Evolutionary conservation across 1,139 yeast species (phyloP), one percentile per base, ranked within the genome.

Genomic region (Geotrichum citri-aurantii): DNA sequence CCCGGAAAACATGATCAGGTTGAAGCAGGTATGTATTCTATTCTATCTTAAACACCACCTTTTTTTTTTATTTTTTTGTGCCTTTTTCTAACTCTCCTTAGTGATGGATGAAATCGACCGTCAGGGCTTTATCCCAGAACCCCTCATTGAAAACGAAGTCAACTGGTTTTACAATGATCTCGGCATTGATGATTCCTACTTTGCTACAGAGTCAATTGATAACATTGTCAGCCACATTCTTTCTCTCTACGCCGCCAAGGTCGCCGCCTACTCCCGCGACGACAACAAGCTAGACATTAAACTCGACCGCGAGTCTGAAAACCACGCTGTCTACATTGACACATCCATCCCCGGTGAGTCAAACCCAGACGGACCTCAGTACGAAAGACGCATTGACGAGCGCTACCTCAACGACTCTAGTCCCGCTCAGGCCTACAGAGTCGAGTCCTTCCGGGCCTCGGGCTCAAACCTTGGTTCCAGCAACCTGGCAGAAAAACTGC

Each of bases 291-390:
- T 90, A 17, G 81, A 84, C 65, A 85, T 89, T 66, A 88, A 85
- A 61, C 86, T 88, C 71, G 83, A 81, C 70, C 79, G 89, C 62
- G 95, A 88, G 72, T 81, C 83, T 55, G 87, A 83, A 19, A 93
- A 88, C 71, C 96, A 91, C 69, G 97, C 97, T 0, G 95, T 91
- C 29, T 93, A 88, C 74, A 90, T 93, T 71, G 96, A 90, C 71
- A 84, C 95, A 33, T 76, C 82, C 31, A 73, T 73, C 55, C 79
- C 78, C 31, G 80, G 77, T 11, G 69, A 69, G 33, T 61, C 75
- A 27, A 68, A 70, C 60, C 68, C 71, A 24, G 69, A 69, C 53
- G 78, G 77, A 7, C 76, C 77, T 60, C 68, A 69, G 67, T 70
- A 69, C 65, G 74, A 75, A 70, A 79, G 80, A 63, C 78, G 85